Evolutionary conservation across 805 yeast genomes (phyloP).

Genomic region (Metschnikowia noctiluminum): DNA sequence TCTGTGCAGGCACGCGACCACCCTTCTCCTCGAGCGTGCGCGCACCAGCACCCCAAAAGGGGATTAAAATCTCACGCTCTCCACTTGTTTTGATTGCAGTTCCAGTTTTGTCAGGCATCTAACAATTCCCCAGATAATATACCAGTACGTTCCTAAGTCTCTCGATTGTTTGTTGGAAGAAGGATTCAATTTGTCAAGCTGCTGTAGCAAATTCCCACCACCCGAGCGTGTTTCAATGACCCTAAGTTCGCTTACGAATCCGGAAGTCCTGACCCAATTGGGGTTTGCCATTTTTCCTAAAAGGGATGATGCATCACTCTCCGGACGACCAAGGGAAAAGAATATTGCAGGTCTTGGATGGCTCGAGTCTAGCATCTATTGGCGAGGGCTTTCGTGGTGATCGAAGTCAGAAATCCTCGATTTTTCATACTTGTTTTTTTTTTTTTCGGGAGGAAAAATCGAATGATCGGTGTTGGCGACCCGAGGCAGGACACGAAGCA

Average conservation of each 20-base stretch:
- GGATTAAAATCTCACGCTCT: constrained; percentile 19
- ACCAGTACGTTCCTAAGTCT: constrained; percentile 3
- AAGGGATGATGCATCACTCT: constrained; percentile 16
- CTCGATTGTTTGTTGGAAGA: not conserved
- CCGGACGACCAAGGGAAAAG: not conserved
- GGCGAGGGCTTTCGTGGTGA: too few species aligned
- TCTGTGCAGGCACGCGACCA: constrained; percentile 2
- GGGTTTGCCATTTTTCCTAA: constrained; percentile 22
- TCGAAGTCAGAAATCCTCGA: too few species aligned
- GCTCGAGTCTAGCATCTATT: too few species aligned
- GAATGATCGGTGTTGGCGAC: not conserved
- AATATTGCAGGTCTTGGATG: too few species aligned
- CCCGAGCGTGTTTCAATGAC: not conserved
- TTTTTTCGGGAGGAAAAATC: not conserved
- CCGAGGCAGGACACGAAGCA: not conserved
- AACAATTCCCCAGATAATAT: not conserved
- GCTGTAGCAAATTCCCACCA: not conserved
- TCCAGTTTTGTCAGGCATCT: constrained; percentile 10
- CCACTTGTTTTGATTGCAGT: constrained; percentile 17
- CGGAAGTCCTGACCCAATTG: constrained; percentile 17
- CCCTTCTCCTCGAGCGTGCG: constrained; percentile 12
- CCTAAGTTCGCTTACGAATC: not conserved
- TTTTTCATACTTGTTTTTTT: not conserved
- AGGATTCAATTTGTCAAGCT: too few species aligned
- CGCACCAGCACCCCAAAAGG: constrained; percentile 19